These are phyloP conservation scores for Diplodia intermedia DNA, from an alignment of 2,329 filamentous ascomycete genomes.

Conservation along the genomic window DNA sequence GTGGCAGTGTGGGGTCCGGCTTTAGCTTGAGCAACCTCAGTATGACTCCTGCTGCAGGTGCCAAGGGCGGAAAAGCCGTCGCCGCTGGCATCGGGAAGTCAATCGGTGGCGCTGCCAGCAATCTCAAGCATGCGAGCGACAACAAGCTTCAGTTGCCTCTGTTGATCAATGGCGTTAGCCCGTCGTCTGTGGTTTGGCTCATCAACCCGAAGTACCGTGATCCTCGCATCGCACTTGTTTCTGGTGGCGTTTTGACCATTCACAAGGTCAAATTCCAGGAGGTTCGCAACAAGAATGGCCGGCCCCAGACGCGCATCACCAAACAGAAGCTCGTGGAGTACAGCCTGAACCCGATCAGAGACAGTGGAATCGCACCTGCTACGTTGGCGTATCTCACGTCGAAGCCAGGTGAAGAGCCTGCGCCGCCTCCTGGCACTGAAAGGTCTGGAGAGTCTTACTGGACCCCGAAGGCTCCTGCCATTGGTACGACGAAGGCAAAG, in stretches of 20 bases:
- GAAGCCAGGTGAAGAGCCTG: conserved; percentile 38
- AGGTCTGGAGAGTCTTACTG: conserved; percentile 26
- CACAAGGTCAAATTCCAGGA: conserved; percentile 64
- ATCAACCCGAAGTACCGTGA: conserved; percentile 58
- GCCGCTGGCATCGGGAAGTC: conserved; percentile 77
- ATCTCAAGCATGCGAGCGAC: conserved; percentile 75
- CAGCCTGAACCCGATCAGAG: conserved; percentile 68
- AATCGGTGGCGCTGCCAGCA: conserved; percentile 69
- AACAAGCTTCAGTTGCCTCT: conserved; percentile 74
- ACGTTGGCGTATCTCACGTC: conserved; percentile 43
- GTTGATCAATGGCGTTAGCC: conserved; percentile 60
- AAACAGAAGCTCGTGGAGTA: conserved; percentile 71
- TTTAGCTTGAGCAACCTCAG: conserved; percentile 48
- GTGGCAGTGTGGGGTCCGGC: conserved; percentile 37
- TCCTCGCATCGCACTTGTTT: conserved; percentile 64
- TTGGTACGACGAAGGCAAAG: conserved; percentile 4
- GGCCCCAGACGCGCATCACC: conserved; percentile 53
- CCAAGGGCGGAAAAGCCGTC: conserved; percentile 74
- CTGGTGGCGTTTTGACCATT: conserved; percentile 69
- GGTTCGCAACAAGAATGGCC: conserved; percentile 46
- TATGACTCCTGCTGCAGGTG: conserved; percentile 53
- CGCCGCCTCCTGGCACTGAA: conserved; percentile 24
- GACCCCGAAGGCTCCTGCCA: conserved; percentile 21
- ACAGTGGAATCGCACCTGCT: conserved; percentile 54
- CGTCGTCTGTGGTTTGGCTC: conserved; percentile 70